A percentile compares a stretch with the other conserved stretches of the same genome.
Evolutionary conservation across 148 eudicot genomes (phyloP).

Genomic region (Cornus florida): DNA sequence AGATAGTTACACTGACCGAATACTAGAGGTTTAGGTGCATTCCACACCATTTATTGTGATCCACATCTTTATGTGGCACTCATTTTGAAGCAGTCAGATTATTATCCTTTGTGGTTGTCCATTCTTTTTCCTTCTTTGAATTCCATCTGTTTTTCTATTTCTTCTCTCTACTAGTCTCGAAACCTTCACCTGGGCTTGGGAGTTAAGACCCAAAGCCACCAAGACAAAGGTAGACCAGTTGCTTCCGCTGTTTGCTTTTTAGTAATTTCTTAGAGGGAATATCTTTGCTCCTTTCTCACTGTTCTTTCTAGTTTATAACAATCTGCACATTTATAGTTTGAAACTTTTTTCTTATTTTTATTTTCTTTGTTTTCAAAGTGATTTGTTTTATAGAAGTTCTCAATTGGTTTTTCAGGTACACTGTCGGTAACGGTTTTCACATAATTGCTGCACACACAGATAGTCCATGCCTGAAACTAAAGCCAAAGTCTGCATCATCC

Average conservation of each 20-base stretch:
- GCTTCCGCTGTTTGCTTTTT: background rate
- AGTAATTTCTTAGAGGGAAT: background rate
- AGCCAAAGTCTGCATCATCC: conserved; percentile 88
- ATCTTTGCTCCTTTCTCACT: background rate
- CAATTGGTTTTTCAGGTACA: conserved; percentile 68
- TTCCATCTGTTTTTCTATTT: background rate
- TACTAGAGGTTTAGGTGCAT: background rate
- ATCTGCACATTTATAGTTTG: background rate
- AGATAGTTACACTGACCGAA: background rate
- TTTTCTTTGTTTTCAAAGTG: background rate
- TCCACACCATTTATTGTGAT: background rate
- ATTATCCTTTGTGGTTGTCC: background rate
- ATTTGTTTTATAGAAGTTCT: conserved; percentile 13
- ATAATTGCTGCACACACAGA: conserved; percentile 96
- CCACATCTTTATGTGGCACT: background rate
- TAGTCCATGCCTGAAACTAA: conserved; percentile 92
- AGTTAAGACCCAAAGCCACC: too few relatives aligned
- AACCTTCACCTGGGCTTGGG: too few relatives aligned
- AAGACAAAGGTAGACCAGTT: too few relatives aligned
- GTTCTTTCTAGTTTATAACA: background rate
- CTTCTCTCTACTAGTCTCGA: too few relatives aligned
- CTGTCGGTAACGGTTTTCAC: conserved; percentile 78
- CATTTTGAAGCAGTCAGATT: too few relatives aligned
- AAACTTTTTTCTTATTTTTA: background rate
- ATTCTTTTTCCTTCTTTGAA: background rate